Conservation (phyloP, 345 rosid species). For the Eucalyptus cladocalyx region DNA sequence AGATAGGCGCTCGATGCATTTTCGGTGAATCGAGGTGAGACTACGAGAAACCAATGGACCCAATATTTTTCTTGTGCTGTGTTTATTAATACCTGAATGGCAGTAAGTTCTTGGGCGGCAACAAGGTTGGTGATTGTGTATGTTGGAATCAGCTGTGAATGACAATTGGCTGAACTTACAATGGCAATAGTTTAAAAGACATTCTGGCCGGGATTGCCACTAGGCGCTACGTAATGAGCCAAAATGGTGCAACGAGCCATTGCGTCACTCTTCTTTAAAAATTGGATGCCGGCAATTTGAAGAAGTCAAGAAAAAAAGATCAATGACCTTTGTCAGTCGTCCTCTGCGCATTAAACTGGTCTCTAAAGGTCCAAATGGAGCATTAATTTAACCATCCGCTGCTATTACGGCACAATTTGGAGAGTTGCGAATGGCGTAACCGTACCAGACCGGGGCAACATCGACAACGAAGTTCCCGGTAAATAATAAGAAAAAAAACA, state of each 20-base stretch:
- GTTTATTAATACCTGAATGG: neutral
- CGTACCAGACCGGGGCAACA: neutral
- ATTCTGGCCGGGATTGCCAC: neutral
- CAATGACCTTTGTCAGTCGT: neutral
- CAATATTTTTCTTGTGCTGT: neutral
- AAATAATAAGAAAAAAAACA: neutral
- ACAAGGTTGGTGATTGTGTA: neutral
- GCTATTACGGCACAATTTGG: neutral
- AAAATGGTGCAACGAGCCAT: neutral
- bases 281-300: neutral
- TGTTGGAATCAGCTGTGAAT: neutral
- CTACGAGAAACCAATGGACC: neutral
- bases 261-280: neutral
- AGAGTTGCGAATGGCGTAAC: neutral
- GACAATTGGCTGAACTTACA: constrained; percentile 22
- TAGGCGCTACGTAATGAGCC: constrained; percentile 1
- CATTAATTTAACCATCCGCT: neutral
- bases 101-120: neutral
- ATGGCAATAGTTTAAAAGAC: neutral
- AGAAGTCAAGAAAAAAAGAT: neutral
- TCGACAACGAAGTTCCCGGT: neutral
- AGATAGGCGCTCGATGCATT: constrained; percentile 6
- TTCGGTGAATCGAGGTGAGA: neutral
- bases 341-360: neutral
- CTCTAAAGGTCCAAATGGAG: neutral